Base-by-base conservation (phyloP, 805 yeast species). In the Metschnikowia borealis region DNA sequence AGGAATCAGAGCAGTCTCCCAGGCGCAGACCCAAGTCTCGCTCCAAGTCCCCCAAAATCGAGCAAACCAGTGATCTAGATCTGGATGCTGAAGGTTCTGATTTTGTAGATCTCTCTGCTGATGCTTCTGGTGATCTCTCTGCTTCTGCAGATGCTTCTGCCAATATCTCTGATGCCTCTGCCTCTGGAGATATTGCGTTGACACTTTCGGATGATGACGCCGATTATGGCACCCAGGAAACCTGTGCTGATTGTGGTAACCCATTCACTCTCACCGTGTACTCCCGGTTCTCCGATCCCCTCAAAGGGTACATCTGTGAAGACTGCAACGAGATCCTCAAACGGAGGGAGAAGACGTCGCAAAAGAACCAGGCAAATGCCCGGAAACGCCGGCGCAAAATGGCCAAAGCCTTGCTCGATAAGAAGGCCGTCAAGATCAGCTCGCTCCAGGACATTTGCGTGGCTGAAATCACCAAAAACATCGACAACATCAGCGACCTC, bases 391-490 rank as follows among this genome's bases (percentile, higher is more conserved):
- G 96, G 51, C 87, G 87, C 70, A 83, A 82, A 68, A 71, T 85
- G 43, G 97, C 98, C 0, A 87, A 84, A 49, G 95, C 96, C 3
- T 74, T 94, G 40, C 71, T 94, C 46, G 91, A 94, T 60, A 79
- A 83, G 60, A 78, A 81, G 50, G 82, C 81, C 20, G 81, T 79
- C 34, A 74, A 70, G 47, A 64, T 87, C 4, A 86, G 95, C 1
- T 76, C 87, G 8, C 71, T 94, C 38, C 97, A 90, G 66, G 96
- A 90, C 57, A 61, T 86, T 20, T 89, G 97, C 60, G 87, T 94
- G 53, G 69, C 75, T 31, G 73, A 80, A 15, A 82, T 88, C 34
- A 82, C 89, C 0, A 73, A 73, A 33, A 79, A 84, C 58, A 89
- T 88, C 55, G 81, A 79, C 58, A 85, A 81, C 54, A 89, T 87